These are phyloP conservation scores for Fusarium sp. DNA, from an alignment of 2,329 filamentous ascomycete species.

Conservation along the genomic window DNA sequence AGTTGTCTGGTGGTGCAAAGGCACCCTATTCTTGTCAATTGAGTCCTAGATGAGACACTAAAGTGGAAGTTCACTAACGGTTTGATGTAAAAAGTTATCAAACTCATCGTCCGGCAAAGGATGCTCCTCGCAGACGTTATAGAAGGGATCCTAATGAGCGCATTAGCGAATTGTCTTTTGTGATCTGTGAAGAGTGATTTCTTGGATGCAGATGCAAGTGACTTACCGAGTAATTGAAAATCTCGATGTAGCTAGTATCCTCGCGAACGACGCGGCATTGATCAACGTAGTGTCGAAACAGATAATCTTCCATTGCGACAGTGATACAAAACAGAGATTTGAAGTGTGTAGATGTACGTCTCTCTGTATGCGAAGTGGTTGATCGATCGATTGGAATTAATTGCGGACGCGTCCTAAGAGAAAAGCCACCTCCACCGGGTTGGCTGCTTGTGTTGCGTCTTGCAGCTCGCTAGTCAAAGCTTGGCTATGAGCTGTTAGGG, in stretches of 20 bases:
- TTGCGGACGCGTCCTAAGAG: slow-evolving; percentile 24
- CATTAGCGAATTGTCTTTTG: slow-evolving; percentile 2
- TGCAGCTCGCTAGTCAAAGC: slow-evolving; percentile 31
- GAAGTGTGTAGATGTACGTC: not conserved
- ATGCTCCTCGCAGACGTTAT: slow-evolving; percentile 64
- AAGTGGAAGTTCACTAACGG: slow-evolving; percentile 49
- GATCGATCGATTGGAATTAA: not conserved
- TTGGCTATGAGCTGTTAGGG: slow-evolving; percentile 19
- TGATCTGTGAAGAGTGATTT: not conserved
- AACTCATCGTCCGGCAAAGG: slow-evolving; percentile 65
- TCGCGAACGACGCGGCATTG: slow-evolving; percentile 62
- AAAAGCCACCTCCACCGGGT: slow-evolving; percentile 24
- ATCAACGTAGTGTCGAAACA: slow-evolving; percentile 62
- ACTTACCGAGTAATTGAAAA: slow-evolving; percentile 69
- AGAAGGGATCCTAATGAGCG: slow-evolving; percentile 58
- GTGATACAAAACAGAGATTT: not conserved
- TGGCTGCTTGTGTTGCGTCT: slow-evolving; percentile 7
- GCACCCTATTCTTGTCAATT: slow-evolving; percentile 57
- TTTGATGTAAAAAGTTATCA: slow-evolving; percentile 64
- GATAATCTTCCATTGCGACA: slow-evolving; percentile 66
- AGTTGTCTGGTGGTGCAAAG: slow-evolving; percentile 59
- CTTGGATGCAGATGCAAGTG: not conserved
- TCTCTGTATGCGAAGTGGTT: slow-evolving; percentile 1
- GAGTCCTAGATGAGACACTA: not conserved
- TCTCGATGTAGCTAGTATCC: slow-evolving; percentile 66